Percentiles rank a stretch among this genome's conserved stretches.
Conservation (phyloP, 805 yeast species). For the Candida cerambycidarum region DNA sequence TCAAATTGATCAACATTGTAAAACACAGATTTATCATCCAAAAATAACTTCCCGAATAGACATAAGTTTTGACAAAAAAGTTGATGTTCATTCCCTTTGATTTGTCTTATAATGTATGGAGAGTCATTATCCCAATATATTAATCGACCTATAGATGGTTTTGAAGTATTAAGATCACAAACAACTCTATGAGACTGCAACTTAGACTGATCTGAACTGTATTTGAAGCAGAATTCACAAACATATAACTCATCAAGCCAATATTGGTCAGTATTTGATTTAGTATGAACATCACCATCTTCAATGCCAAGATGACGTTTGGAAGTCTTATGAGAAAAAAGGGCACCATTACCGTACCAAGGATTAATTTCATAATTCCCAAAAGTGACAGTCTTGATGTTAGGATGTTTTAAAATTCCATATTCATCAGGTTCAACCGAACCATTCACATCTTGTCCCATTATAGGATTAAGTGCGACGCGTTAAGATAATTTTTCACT, state of each 20-base stretch:
- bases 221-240: slow-evolving; percentile 84
- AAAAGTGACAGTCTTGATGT: slow-evolving; percentile 62
- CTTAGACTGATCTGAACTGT: slow-evolving; percentile 49
- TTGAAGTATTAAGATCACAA: slow-evolving; percentile 39
- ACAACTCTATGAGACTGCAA: slow-evolving; percentile 50
- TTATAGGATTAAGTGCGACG: slow-evolving; percentile 2
- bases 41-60: slow-evolving; percentile 80
- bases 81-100: slow-evolving; percentile 63
- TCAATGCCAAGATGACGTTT: slow-evolving; percentile 8
- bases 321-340: slow-evolving; percentile 40
- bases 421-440: slow-evolving; percentile 30
- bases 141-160: slow-evolving; percentile 59
- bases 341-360: slow-evolving; percentile 87
- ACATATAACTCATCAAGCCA: slow-evolving; percentile 69
- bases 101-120: slow-evolving; percentile 53
- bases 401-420: slow-evolving; percentile 61
- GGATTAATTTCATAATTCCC: slow-evolving; percentile 72
- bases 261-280: background rate
- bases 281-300: background rate
- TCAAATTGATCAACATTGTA: slow-evolving; percentile 78
- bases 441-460: background rate
- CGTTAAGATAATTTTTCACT: slow-evolving; percentile 2
- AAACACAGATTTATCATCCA: slow-evolving; percentile 86
- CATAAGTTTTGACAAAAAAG: slow-evolving; percentile 81
- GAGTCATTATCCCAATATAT: slow-evolving; percentile 60